Percentiles rank a stretch among this genome's conserved stretches.
Conservation (phyloP, 2,329 filamentous ascomycete species). For the Penicillium brevicompactum region DNA sequence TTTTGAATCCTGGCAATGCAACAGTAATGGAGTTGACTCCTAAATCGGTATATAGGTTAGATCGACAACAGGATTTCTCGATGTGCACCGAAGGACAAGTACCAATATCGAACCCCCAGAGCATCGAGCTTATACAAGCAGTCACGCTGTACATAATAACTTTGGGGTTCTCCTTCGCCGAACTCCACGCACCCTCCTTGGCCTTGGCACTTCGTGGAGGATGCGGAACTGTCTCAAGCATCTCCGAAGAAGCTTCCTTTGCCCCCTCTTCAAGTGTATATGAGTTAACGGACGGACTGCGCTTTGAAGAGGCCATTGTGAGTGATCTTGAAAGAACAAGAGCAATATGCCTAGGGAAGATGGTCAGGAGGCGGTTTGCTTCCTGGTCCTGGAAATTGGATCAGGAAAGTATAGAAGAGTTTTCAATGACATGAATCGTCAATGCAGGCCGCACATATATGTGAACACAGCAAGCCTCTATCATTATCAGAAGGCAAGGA, state of each 20-base stretch:
- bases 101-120: constrained; percentile 11
- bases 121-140: constrained; percentile 3
- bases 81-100: not conserved
- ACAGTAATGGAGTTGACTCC: not conserved
- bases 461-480: not conserved
- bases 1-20: constrained; percentile 5
- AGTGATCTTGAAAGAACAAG: not conserved
- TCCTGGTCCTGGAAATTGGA: not conserved
- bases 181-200: not conserved
- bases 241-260: not conserved
- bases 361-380: not conserved
- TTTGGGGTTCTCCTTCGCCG: constrained; percentile 5
- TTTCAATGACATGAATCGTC: not conserved
- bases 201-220: not conserved
- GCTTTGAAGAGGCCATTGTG: not conserved
- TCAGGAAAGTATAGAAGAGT: not conserved
- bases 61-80: not conserved
- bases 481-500: not conserved
- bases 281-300: not conserved
- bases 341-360: not conserved
- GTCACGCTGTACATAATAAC: constrained; percentile 1
- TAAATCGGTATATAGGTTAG: not conserved
- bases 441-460: not conserved
- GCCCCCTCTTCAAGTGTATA: not conserved
- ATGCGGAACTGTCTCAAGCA: not conserved